A percentile compares a stretch with the other conserved stretches of the same genome.
Evolutionary conservation across 306 rosid genomes (phyloP).

Genomic region (Vigna hirtella): DNA sequence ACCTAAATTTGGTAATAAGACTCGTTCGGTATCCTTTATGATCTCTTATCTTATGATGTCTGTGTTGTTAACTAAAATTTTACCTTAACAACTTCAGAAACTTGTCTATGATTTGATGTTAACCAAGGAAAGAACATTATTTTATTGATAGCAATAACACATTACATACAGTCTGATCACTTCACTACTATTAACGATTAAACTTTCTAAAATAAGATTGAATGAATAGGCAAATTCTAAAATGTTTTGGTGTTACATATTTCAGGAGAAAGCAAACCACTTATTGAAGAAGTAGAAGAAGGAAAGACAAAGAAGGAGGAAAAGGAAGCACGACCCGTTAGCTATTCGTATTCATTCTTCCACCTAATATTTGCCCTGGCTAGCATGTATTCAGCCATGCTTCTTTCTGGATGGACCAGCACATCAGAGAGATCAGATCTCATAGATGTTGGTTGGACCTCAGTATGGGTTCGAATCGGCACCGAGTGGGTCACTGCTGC

Average conservation of each 20-base stretch:
- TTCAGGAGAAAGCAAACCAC: constrained; percentile 71
- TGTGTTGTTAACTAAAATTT: background rate
- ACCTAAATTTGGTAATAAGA: constrained; percentile 68
- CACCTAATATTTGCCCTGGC: constrained; percentile 95
- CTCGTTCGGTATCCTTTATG: constrained; percentile 28
- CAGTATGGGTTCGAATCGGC: constrained; percentile 91
- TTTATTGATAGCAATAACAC: too few relatives aligned
- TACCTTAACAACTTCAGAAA: too few relatives aligned
- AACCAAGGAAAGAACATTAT: too few relatives aligned
- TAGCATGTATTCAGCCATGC: constrained; percentile 97
- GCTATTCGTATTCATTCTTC: constrained; percentile 90
- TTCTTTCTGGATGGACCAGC: constrained; percentile 94
- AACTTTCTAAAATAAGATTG: too few relatives aligned
- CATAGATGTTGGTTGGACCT: constrained; percentile 97
- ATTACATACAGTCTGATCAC: too few relatives aligned
- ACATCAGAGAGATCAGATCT: constrained; percentile 77
- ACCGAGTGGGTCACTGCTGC: constrained; percentile 91
- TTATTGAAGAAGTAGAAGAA: constrained; percentile 79
- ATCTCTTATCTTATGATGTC: constrained; percentile 27
- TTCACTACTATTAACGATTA: too few relatives aligned
- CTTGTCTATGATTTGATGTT: too few relatives aligned
- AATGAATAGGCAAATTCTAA: too few relatives aligned
- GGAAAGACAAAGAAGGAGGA: constrained; percentile 69
- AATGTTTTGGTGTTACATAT: background rate
- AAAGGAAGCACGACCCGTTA: constrained; percentile 73